Evolutionary conservation across 1,284 basidiomycete species (phyloP).

Genomic region (Pterulicium gracile): DNA sequence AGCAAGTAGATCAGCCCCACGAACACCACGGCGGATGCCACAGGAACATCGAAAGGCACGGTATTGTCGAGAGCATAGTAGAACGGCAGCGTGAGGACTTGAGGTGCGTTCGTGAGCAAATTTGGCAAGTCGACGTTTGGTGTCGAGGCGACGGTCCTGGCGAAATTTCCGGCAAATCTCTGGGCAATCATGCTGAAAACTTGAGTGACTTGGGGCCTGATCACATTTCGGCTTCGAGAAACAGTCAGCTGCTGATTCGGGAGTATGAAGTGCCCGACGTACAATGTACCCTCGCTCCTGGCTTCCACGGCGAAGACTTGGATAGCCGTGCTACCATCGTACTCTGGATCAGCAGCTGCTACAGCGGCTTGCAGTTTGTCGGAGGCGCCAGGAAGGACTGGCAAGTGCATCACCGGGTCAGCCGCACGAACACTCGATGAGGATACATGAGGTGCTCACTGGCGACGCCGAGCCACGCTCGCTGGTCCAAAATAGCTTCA

Average conservation of each 20-base stretch:
- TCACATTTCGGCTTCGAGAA: slow-evolving; percentile 21
- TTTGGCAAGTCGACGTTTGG: slow-evolving; percentile 43
- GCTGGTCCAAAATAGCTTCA: slow-evolving; percentile 14
- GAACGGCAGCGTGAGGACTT: slow-evolving; percentile 31
- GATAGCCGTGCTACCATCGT: slow-evolving; percentile 25
- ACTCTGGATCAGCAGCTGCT: slow-evolving; percentile 17
- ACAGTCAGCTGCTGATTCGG: background rate
- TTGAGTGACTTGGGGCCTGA: slow-evolving; percentile 20
- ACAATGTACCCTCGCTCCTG: slow-evolving; percentile 40
- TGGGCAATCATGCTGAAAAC: slow-evolving; percentile 17
- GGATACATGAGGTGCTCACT: slow-evolving; percentile 9
- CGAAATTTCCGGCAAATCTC: slow-evolving; percentile 25
- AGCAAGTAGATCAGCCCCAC: slow-evolving; percentile 50
- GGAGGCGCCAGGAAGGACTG: slow-evolving; percentile 13
- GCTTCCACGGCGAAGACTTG: slow-evolving; percentile 22
- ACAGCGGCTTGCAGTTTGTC: slow-evolving; percentile 20
- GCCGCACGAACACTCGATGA: background rate
- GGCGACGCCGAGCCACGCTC: slow-evolving; percentile 13
- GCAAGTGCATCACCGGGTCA: background rate
- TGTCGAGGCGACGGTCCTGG: slow-evolving; percentile 39
- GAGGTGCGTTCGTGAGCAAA: slow-evolving; percentile 33
- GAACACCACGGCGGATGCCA: slow-evolving; percentile 44
- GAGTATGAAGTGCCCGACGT: slow-evolving; percentile 11
- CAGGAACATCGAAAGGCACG: slow-evolving; percentile 41
- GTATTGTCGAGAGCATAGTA: slow-evolving; percentile 31